A percentile compares a stretch with the other conserved stretches of the same genome.
Conservation (phyloP, 2,329 filamentous ascomycete genomes). For the Scortechinia acanthostroma region DNA sequence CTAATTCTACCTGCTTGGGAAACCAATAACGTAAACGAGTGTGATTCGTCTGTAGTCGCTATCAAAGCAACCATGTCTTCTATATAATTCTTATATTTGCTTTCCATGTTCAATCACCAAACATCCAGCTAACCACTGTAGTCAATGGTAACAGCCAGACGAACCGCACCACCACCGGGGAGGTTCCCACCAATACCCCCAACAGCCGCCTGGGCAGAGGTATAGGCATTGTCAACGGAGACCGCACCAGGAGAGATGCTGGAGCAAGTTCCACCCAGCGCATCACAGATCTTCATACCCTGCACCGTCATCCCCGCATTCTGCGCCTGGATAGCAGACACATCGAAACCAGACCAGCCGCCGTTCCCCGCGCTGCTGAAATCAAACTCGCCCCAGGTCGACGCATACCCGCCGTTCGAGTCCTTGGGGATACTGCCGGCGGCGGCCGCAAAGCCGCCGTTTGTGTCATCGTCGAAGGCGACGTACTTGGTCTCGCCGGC, state of each 20-base stretch:
- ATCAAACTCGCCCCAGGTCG: slow-evolving; percentile 42
- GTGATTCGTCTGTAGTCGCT: no score
- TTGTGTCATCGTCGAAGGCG: slow-evolving; percentile 34
- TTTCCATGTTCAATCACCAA: neutral
- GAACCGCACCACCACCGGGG: neutral
- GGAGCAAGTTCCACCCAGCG: slow-evolving; percentile 11
- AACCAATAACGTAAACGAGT: no score
- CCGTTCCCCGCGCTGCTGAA: slow-evolving; percentile 33
- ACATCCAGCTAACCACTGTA: neutral
- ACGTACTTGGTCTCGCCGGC: slow-evolving; percentile 26
- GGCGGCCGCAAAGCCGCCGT: slow-evolving; percentile 33
- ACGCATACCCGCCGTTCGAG: slow-evolving; percentile 27
- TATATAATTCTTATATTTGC: neutral
- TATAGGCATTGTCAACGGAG: slow-evolving; percentile 23
- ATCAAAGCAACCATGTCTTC: neutral
- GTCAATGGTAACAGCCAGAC: slow-evolving; percentile 1
- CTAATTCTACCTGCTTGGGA: no score
- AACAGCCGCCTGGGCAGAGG: slow-evolving; percentile 20
- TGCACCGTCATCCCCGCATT: slow-evolving; percentile 16
- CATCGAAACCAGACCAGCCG: slow-evolving; percentile 41
- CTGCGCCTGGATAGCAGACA: slow-evolving; percentile 36
- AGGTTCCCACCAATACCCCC: slow-evolving; percentile 32
- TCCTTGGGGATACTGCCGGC: slow-evolving; percentile 21
- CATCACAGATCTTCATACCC: slow-evolving; percentile 25
- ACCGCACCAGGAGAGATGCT: slow-evolving; percentile 12